Conservation (phyloP, 164 flowering plant genomes). For the Aristolochia fimbriata region DNA sequence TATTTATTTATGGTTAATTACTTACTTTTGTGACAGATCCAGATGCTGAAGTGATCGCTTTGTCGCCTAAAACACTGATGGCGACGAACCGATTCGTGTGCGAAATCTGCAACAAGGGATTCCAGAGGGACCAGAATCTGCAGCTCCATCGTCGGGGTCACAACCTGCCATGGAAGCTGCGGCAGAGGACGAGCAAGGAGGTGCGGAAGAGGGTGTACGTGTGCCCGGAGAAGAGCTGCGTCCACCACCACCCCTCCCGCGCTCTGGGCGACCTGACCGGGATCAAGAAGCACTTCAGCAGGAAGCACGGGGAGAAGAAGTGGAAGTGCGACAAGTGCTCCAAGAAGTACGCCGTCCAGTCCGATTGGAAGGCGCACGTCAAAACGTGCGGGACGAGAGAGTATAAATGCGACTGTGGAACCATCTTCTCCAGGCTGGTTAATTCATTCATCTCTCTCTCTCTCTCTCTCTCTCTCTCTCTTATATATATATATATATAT, state of each 20-base stretch:
- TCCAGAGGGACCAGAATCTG: slow-evolving; percentile 72
- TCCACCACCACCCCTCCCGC: slow-evolving; percentile 59
- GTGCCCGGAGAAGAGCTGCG: slow-evolving; percentile 66
- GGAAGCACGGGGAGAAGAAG: slow-evolving; percentile 82
- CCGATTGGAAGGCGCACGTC: slow-evolving; percentile 80
- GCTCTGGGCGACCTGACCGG: slow-evolving; percentile 82
- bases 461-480: no score
- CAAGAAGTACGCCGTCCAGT: slow-evolving; percentile 73
- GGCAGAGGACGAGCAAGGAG: slow-evolving; percentile 41
- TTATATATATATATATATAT: no score
- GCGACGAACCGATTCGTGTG: slow-evolving; percentile 66
- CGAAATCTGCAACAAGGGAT: slow-evolving; percentile 74
- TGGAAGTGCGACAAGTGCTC: slow-evolving; percentile 78
- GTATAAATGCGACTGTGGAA: slow-evolving; percentile 76
- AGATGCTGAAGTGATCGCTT: slow-evolving; percentile 63
- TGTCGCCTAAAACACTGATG: slow-evolving; percentile 64
- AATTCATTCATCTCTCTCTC: neutral
- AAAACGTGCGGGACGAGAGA: slow-evolving; percentile 71
- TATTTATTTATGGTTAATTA: no score
- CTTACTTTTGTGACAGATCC: no score
- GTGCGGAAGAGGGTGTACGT: slow-evolving; percentile 57
- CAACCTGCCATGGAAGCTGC: slow-evolving; percentile 66
- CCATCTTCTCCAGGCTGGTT: slow-evolving; percentile 61
- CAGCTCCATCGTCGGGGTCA: slow-evolving; percentile 63
- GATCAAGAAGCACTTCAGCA: slow-evolving; percentile 63